Conservation (phyloP, 2,329 filamentous ascomycete genomes). For the Claviceps fusiformis region DNA sequence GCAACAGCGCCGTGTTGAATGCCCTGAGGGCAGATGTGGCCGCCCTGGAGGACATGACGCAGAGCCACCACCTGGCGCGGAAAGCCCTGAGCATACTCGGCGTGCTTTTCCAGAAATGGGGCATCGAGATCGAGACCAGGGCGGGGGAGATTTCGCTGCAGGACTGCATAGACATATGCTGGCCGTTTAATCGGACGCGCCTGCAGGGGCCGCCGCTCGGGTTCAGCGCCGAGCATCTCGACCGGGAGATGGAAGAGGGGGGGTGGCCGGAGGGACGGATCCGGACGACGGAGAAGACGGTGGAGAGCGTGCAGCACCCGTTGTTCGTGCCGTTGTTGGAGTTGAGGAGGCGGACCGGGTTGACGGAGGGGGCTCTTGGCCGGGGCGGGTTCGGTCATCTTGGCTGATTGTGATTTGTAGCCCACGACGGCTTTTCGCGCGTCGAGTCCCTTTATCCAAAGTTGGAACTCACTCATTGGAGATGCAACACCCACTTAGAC, state of each 20-base stretch:
- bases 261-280: background rate
- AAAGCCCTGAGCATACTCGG: slow-evolving; percentile 44
- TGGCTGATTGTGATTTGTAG: background rate
- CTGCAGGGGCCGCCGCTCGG: background rate
- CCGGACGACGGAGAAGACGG: background rate
- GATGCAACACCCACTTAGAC: too few relatives aligned
- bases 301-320: background rate
- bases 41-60: slow-evolving; percentile 45
- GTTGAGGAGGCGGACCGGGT: background rate
- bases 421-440: too few relatives aligned
- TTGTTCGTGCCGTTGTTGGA: background rate
- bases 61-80: slow-evolving; percentile 44
- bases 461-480: too few relatives aligned
- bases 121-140: slow-evolving; percentile 27
- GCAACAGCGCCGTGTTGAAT: slow-evolving; percentile 13
- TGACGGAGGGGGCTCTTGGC: background rate
- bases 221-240: background rate
- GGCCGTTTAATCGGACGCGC: background rate
- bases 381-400: background rate
- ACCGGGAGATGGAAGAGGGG: background rate
- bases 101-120: slow-evolving; percentile 43
- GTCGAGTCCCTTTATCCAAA: too few relatives aligned
- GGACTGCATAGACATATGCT: slow-evolving; percentile 16
- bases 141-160: slow-evolving; percentile 16
- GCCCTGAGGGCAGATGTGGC: slow-evolving; percentile 38